A percentile compares a stretch with the other conserved stretches of the same genome.
Evolutionary conservation across 129 eudicot genomes (phyloP).

Genomic region (Tanacetum coccineum): DNA sequence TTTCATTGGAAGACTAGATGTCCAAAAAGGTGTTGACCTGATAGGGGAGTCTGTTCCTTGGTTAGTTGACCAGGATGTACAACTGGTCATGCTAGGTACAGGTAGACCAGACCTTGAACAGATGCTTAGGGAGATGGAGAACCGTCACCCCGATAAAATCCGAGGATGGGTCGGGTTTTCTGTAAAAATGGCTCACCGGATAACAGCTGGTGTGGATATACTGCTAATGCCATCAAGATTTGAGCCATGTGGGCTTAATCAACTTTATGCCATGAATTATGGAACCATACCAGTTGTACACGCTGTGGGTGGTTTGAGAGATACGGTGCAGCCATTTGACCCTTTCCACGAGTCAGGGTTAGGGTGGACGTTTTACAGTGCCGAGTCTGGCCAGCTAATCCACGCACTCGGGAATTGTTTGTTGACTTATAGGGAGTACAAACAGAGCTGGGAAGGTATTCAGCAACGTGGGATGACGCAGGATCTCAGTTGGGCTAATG

Average conservation of each 20-base stretch:
- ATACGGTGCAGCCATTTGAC: slow-evolving; percentile 81
- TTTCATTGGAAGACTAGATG: slow-evolving; percentile 84
- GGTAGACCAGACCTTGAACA: slow-evolving; percentile 84
- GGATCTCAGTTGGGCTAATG: slow-evolving; percentile 86
- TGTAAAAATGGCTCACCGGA: slow-evolving; percentile 75
- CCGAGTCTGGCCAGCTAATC: slow-evolving; percentile 57
- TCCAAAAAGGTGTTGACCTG: slow-evolving; percentile 81
- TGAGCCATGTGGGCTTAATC: slow-evolving; percentile 97
- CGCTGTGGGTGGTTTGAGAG: slow-evolving; percentile 91
- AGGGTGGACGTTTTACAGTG: slow-evolving; percentile 91
- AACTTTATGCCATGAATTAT: slow-evolving; percentile 82
- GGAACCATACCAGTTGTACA: slow-evolving; percentile 95
- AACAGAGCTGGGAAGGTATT: slow-evolving; percentile 78
- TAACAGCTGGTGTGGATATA: slow-evolving; percentile 89
- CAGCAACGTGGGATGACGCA: slow-evolving; percentile 87
- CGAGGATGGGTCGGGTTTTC: slow-evolving; percentile 97
- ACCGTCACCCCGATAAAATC: slow-evolving; percentile 47
- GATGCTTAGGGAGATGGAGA: slow-evolving; percentile 66
- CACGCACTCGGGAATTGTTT: slow-evolving; percentile 84
- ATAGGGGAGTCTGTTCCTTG: slow-evolving; percentile 83
- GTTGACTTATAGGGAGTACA: slow-evolving; percentile 67
- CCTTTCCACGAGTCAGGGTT: slow-evolving; percentile 73
- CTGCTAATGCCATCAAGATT: slow-evolving; percentile 92
- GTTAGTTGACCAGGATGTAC: slow-evolving; percentile 83
- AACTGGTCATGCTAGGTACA: slow-evolving; percentile 80